Percentiles rank a stretch among this genome's conserved stretches.
Conservation (phyloP, 345 rosid species). For the Gossypium arboreum region DNA sequence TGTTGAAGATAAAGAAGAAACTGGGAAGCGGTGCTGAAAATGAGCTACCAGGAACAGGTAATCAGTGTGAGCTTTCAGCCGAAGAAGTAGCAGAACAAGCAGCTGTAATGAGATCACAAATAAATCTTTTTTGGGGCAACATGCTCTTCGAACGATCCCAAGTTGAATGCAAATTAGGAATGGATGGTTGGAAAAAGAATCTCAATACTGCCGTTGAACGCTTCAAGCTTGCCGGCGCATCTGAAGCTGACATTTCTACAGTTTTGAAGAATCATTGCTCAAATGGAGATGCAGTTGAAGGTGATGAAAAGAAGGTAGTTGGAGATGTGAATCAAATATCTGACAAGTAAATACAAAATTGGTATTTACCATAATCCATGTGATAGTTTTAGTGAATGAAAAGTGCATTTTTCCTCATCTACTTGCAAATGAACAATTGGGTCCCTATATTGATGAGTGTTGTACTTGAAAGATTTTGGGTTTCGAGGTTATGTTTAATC, state of each 20-base stretch:
- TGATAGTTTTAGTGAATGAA: slow-evolving; percentile 21
- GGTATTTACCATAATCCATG: neutral
- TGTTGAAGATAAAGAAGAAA: slow-evolving; percentile 66
- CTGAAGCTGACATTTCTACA: slow-evolving; percentile 70
- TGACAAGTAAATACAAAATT: slow-evolving; percentile 10
- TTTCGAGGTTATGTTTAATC: neutral
- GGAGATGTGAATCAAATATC: slow-evolving; percentile 20
- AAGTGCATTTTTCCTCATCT: slow-evolving; percentile 14
- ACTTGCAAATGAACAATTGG: slow-evolving; percentile 14
- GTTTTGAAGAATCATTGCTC: slow-evolving; percentile 87
- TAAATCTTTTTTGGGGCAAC: slow-evolving; percentile 98
- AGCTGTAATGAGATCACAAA: slow-evolving; percentile 91
- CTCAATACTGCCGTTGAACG: slow-evolving; percentile 78
- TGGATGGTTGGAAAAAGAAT: slow-evolving; percentile 69
- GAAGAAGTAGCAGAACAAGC: slow-evolving; percentile 97
- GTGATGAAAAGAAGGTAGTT: slow-evolving; percentile 36
- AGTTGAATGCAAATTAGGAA: slow-evolving; percentile 85
- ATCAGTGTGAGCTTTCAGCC: slow-evolving; percentile 47
- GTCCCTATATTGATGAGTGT: slow-evolving; percentile 7
- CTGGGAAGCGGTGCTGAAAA: slow-evolving; percentile 38
- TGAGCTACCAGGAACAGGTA: slow-evolving; percentile 35
- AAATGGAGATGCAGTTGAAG: slow-evolving; percentile 51
- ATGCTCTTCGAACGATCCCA: slow-evolving; percentile 93
- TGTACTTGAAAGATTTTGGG: slow-evolving; percentile 23
- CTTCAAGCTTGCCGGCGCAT: slow-evolving; percentile 89